Conservation (phyloP, 306 rosid genomes). For the Cicer yamashitae region DNA sequence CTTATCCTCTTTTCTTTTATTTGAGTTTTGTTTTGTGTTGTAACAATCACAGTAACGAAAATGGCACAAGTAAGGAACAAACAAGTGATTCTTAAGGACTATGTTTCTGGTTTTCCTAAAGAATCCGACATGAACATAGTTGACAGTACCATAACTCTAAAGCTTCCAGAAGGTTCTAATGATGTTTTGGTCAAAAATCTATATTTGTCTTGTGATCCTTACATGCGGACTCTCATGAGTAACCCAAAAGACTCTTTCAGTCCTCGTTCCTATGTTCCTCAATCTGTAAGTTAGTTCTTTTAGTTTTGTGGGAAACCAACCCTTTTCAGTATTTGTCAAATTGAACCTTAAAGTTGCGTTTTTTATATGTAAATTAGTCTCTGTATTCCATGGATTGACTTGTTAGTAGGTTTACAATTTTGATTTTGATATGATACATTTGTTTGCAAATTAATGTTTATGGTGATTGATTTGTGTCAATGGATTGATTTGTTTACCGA, state of each 20-base stretch:
- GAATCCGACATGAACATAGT: constrained; percentile 43
- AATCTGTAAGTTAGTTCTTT: constrained; percentile 22
- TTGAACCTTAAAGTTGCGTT: neutral
- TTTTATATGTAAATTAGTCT: neutral
- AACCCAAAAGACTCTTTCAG: neutral
- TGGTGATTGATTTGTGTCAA: neutral
- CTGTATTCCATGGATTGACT: neutral
- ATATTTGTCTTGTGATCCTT: constrained; percentile 55
- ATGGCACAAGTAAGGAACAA: constrained; percentile 51
- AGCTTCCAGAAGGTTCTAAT: constrained; percentile 43
- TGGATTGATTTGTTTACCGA: neutral
- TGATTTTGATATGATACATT: neutral
- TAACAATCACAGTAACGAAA: neutral
- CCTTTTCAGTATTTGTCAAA: neutral
- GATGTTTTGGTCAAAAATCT: constrained; percentile 57
- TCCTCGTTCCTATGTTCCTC: constrained; percentile 14
- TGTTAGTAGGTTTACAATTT: neutral
- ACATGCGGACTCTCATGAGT: constrained; percentile 26
- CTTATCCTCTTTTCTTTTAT: no score
- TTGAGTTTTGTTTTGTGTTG: no score
- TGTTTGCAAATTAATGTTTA: neutral
- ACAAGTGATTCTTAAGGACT: constrained; percentile 42
- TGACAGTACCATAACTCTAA: constrained; percentile 13
- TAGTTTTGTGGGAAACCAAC: constrained; percentile 1
- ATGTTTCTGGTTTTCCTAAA: constrained; percentile 43